Evolutionary conservation across 1,284 basidiomycete genomes (phyloP).

Genomic region (Rhodofomes roseus): DNA sequence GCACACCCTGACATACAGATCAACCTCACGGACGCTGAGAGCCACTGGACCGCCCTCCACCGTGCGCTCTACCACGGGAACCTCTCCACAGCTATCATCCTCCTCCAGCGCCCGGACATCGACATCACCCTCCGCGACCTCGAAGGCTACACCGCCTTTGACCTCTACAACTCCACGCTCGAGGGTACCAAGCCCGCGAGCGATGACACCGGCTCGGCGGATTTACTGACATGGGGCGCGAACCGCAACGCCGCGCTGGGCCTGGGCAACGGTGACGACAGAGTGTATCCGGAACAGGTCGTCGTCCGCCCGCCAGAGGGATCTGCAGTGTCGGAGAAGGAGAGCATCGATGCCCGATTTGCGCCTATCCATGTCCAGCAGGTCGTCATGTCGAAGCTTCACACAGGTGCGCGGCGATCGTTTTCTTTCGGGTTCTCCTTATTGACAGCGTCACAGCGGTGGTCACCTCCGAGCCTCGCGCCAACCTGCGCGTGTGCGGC

Average conservation of each 20-base stretch:
- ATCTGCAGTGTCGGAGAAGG: conserved; percentile 13
- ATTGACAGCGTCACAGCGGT: conserved; percentile 39
- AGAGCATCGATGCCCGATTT: conserved; percentile 42
- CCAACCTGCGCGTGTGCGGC: conserved; percentile 83
- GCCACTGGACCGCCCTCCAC: conserved; percentile 91
- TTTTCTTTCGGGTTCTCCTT: neutral
- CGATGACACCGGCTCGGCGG: conserved; percentile 36
- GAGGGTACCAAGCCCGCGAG: conserved; percentile 63
- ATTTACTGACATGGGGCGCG: conserved; percentile 90
- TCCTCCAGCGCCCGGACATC: conserved; percentile 74
- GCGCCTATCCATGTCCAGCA: conserved; percentile 59
- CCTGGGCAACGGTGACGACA: conserved; percentile 77
- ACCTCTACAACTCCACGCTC: conserved; percentile 91
- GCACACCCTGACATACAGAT: conserved; percentile 76
- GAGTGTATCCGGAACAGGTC: conserved; percentile 79
- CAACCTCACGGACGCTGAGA: conserved; percentile 83
- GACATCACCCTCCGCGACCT: conserved; percentile 78
- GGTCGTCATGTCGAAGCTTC: conserved; percentile 79
- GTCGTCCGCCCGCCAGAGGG: conserved; percentile 34
- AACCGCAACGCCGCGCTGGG: conserved; percentile 90
- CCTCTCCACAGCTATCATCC: conserved; percentile 70
- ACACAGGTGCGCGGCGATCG: conserved; percentile 48
- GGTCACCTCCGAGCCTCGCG: conserved; percentile 68
- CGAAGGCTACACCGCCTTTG: conserved; percentile 92
- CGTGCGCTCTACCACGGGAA: conserved; percentile 89